These are phyloP conservation scores for Bertia moriformis DNA, from an alignment of 2,329 filamentous ascomycete genomes.

Conservation along the genomic window DNA sequence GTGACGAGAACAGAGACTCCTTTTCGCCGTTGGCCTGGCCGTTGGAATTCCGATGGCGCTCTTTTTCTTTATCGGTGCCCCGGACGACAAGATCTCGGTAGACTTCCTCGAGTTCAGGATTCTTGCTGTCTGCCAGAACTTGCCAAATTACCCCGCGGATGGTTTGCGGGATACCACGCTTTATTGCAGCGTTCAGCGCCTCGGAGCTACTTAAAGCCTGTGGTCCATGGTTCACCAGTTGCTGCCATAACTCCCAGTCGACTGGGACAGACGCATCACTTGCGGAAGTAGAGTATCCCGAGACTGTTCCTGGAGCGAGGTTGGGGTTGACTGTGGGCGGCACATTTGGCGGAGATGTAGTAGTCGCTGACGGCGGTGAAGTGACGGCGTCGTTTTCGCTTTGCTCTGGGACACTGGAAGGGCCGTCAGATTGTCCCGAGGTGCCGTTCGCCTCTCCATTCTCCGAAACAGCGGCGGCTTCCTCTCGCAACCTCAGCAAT, in stretches of 20 bases:
- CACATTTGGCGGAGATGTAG: constrained; percentile 10
- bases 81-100: constrained; percentile 51
- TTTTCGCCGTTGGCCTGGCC: constrained; percentile 26
- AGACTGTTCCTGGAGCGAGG: constrained; percentile 51
- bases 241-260: constrained; percentile 66
- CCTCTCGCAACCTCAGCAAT: constrained; percentile 37
- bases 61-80: constrained; percentile 46
- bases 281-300: constrained; percentile 43
- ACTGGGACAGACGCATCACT: constrained; percentile 40
- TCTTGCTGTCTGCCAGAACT: constrained; percentile 59
- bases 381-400: background rate
- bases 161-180: constrained; percentile 56
- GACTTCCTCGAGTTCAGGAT: constrained; percentile 50
- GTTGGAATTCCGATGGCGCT: constrained; percentile 17
- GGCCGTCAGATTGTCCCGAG: constrained; percentile 10
- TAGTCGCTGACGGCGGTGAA: background rate
- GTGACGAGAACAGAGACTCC: constrained; percentile 42
- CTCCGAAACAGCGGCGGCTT: constrained; percentile 25
- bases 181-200: constrained; percentile 54
- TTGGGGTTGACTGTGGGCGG: constrained; percentile 38
- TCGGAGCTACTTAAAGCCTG: constrained; percentile 51
- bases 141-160: constrained; percentile 68
- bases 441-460: constrained; percentile 24
- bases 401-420: background rate
- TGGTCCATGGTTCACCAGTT: constrained; percentile 58